These are phyloP conservation scores for Epichloe sibirici DNA, from an alignment of 2,329 filamentous ascomycete genomes.

Conservation along the genomic window DNA sequence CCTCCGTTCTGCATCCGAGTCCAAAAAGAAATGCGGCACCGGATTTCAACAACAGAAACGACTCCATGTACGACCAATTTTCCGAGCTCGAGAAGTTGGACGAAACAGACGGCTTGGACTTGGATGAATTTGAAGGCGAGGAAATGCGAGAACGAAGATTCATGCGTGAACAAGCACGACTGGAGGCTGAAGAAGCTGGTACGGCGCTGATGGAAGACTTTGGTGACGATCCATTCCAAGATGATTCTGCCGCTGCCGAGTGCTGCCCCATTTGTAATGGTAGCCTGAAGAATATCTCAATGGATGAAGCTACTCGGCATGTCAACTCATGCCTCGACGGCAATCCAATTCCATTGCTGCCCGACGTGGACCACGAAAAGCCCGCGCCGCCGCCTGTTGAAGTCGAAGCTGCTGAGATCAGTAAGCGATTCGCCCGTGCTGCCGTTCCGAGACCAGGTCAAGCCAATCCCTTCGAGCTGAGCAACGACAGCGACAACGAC, in stretches of 20 bases:
- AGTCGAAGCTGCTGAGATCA: slow-evolving; percentile 26
- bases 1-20: slow-evolving; percentile 14
- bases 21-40: slow-evolving; percentile 9
- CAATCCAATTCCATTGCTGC: slow-evolving; percentile 49
- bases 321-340: slow-evolving; percentile 92
- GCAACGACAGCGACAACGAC: slow-evolving; percentile 17
- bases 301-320: slow-evolving; percentile 64
- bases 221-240: slow-evolving; percentile 19
- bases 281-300: slow-evolving; percentile 45
- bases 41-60: slow-evolving; percentile 12
- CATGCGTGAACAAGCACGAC: slow-evolving; percentile 63
- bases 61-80: slow-evolving; percentile 21
- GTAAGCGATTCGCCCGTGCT: slow-evolving; percentile 53
- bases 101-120: slow-evolving; percentile 45
- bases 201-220: slow-evolving; percentile 25
- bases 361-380: slow-evolving; percentile 13
- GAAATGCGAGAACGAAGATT: slow-evolving; percentile 54
- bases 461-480: slow-evolving; percentile 58
- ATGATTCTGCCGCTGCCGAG: slow-evolving; percentile 17
- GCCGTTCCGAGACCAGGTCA: slow-evolving; percentile 68
- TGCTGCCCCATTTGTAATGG: slow-evolving; percentile 69
- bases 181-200: slow-evolving; percentile 46
- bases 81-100: slow-evolving; percentile 21
- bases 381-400: slow-evolving; percentile 8
- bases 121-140: slow-evolving; percentile 44